phyloP scores from a whole-genome alignment of 495 filamentous ascomycete species.

The Beverwykella pulmonaria region DNA sequence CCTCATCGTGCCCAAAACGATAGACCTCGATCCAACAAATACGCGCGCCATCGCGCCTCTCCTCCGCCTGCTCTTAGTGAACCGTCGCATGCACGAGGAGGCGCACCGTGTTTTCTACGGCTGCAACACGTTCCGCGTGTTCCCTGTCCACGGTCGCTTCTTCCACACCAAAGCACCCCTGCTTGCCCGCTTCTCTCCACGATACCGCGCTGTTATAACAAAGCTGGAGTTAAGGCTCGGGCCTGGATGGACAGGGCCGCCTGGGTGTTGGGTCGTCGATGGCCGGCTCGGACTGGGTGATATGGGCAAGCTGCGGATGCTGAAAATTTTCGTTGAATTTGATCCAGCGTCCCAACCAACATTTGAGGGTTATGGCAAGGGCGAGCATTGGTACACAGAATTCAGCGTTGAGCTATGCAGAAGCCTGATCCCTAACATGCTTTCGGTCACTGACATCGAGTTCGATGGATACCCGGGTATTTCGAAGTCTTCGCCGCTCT shows the following conservation, averaged over 20 bases:
- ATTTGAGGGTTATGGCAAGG: slow-evolving; percentile 72
- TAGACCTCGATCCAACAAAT: slow-evolving; percentile 74
- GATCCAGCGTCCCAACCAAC: slow-evolving; percentile 70
- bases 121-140: slow-evolving; percentile 74
- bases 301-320: slow-evolving; percentile 59
- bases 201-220: slow-evolving; percentile 66
- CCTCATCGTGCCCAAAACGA: slow-evolving; percentile 57
- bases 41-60: slow-evolving; percentile 60
- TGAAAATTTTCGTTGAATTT: slow-evolving; percentile 77
- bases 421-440: slow-evolving; percentile 62
- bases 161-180: slow-evolving; percentile 66
- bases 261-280: slow-evolving; percentile 71
- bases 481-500: slow-evolving; percentile 55
- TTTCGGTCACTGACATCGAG: slow-evolving; percentile 63
- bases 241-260: slow-evolving; percentile 77
- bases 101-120: slow-evolving; percentile 75
- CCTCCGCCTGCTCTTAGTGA: slow-evolving; percentile 64
- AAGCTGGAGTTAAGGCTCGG: slow-evolving; percentile 77
- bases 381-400: slow-evolving; percentile 71
- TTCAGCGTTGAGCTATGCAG: slow-evolving; percentile 66
- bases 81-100: slow-evolving; percentile 68
- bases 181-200: slow-evolving; percentile 64
- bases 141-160: slow-evolving; percentile 70
- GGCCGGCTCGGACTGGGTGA: slow-evolving; percentile 66
- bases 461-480: slow-evolving; percentile 65